Evolutionary conservation across 2,329 filamentous ascomycete genomes (phyloP), one percentile per base, ranked within the genome.

Genomic region (Cercospora beticola): DNA sequence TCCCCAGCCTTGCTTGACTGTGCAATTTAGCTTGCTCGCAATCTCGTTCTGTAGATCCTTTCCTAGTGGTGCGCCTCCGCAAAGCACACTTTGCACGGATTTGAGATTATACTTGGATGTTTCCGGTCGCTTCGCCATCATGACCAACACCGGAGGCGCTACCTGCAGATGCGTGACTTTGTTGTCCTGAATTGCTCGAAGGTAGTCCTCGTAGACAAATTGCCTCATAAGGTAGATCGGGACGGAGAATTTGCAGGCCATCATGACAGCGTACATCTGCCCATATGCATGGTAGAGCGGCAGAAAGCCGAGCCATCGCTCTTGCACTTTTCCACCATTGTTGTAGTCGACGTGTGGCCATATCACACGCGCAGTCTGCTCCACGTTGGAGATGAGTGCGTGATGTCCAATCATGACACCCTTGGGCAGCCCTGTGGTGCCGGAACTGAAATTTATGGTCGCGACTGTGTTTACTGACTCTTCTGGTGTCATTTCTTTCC

Each of bases 401-500:
- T 73, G 64, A 43, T 78, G 76, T 16, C 64, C 71, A 23, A 78
- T 76, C 64, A 72, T 71, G 23, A 78, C 76, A 10, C 76, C 76
- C 72, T 84, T 84, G 0, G 82, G 82, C 12, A 83, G 2, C 80
- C 70, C 68, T 0, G 92, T 94, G 1, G 92, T 95, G 33, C 92
- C 92, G 2, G 91, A 94, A 5, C 91, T 94, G 82, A 95, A 95
- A 82, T 94, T 94, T 83, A 95, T 92, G 81, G 80, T 71, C 80
- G 83, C 77, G 10, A 83, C 73, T 63, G 81, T 83, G 10, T 82
- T 76, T 5, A 83, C 81, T 56, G 90, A 79, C 57, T 81, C 79
- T 2, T 78, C 66, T 0, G 77, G 76, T 73, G 88, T 87, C 31
- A 90, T 83, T 46, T 79, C 81, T 58, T 78, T 75, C 88, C 88